Percentiles rank a stretch among this genome's conserved stretches.
These are phyloP conservation scores for Magnusiomyces ingens DNA, from an alignment of 1,139 yeast genomes.

Conservation along the genomic window DNA sequence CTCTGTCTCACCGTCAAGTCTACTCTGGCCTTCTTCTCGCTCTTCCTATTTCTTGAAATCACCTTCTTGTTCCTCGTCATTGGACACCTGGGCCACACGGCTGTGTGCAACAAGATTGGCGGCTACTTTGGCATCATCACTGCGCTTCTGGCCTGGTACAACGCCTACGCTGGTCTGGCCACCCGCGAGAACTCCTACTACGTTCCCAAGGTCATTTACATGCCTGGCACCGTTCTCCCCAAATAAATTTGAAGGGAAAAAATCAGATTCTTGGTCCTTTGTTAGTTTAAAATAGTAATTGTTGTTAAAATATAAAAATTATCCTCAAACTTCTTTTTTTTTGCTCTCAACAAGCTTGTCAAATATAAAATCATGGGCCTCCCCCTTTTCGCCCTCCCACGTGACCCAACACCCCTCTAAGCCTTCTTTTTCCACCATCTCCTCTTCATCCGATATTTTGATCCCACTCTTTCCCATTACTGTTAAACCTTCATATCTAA, in stretches of 20 bases:
- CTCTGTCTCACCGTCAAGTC: conserved; percentile 67
- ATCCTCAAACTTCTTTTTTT: no score
- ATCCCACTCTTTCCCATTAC: neutral
- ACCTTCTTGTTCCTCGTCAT: conserved; percentile 20
- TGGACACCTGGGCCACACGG: conserved; percentile 43
- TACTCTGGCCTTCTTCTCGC: conserved; percentile 63
- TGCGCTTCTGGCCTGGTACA: conserved; percentile 78
- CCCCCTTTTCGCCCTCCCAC: no score
- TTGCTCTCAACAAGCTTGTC: no score
- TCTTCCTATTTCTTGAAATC: conserved; percentile 67
- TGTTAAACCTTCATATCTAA: neutral
- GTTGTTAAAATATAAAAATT: no score
- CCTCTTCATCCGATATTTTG: no score
- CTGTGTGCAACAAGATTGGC: conserved; percentile 48
- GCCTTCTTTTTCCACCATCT: no score
- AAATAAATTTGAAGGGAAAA: neutral
- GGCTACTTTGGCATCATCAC: conserved; percentile 75
- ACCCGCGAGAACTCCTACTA: conserved; percentile 3
- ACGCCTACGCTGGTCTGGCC: conserved; percentile 39
- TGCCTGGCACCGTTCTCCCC: conserved; percentile 6
- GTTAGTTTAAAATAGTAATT: neutral
- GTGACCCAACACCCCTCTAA: no score
- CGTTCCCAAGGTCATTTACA: conserved; percentile 4
- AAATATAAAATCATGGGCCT: no score
- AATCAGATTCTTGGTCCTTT: neutral